phyloP scores from a whole-genome alignment of 2,329 filamentous ascomycete species.

The Monilinia aucupariae region DNA sequence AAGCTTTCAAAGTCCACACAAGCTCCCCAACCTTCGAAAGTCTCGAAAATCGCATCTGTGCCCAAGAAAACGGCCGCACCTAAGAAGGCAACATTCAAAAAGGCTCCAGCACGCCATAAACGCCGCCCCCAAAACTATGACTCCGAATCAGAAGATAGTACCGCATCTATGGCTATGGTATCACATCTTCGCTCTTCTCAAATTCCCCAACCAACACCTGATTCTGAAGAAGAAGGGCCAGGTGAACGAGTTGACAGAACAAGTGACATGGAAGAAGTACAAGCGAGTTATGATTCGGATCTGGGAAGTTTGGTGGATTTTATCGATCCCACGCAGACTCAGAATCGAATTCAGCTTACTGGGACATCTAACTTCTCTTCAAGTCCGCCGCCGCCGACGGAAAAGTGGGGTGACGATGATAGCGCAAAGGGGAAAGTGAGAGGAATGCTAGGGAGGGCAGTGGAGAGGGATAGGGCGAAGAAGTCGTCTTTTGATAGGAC shows the following conservation, averaged over 20 bases:
- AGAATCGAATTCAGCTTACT: background rate
- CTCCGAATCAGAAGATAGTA: constrained; percentile 11
- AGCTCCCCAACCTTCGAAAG: background rate
- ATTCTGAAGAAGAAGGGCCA: constrained; percentile 16
- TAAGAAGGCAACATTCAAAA: background rate
- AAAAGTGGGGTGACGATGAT: background rate
- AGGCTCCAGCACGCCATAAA: background rate
- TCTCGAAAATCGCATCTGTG: background rate
- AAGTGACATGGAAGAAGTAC: constrained; percentile 15
- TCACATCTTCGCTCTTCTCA: constrained; percentile 13
- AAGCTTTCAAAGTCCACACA: background rate
- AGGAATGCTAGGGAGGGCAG: background rate
- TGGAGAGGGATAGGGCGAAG: background rate
- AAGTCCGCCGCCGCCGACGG: constrained; percentile 5
- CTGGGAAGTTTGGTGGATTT: constrained; percentile 13
- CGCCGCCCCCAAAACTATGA: background rate
- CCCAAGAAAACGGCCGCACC: background rate
- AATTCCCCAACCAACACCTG: constrained; percentile 10
- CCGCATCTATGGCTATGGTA: constrained; percentile 10
- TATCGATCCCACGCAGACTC: constrained; percentile 13
- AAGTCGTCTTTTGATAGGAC: background rate
- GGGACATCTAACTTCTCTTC: constrained; percentile 1
- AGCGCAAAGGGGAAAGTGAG: background rate
- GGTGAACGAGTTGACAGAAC: constrained; percentile 14
- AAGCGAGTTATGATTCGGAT: constrained; percentile 13